Base-by-base conservation (phyloP, 768 basidiomycete species). In the Hypholoma fasciculare region DNA sequence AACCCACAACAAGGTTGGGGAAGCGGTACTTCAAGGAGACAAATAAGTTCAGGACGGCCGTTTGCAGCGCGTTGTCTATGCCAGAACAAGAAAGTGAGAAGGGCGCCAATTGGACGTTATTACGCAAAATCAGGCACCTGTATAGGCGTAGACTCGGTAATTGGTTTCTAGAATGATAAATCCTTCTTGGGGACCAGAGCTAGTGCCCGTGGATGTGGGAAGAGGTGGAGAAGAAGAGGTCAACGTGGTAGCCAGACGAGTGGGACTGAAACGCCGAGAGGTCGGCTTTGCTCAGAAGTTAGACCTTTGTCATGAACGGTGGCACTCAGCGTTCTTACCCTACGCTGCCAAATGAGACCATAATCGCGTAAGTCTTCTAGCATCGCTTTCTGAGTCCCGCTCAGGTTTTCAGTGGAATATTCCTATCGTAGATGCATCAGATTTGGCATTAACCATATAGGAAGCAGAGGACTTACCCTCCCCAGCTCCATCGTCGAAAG, bases 81-180 rank as follows among this genome's bases (percentile, higher is more conserved):
- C 51, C 52, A 38, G 60, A 55, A 65, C 27, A 38, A 49, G 56
- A 34, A 23, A 20, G 38, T 58, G 61, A 61, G 58, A 64, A 64
- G 61, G 36, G 52, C 39, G 56, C 43, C 53, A 59, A 50, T 57
- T 54, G 58, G 59, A 72, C 56, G 56, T 56, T 38, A 63, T 65
- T 57, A 70, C 59, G 63, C 56, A 56, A 67, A 66, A 43, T 37
- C 49, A 55, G 53, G 52, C 71, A 95, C 95, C 90, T 37, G 97
- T 99, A 73, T 99, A 99, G 4, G 97, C 97, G 71, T 98, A 99
- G 61, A 99, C 76, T 63, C 95, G 90, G 77, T 98, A 98, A 76
- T 99, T 98, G 17, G 97, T 98, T 77, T 99, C 97, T 43, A 99
- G 81, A 63, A 98, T 87, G 64, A 98, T 89, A 77, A 97, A 98